Base-by-base conservation (phyloP, 1,284 basidiomycete species). In the Blastosporella zonata region DNA sequence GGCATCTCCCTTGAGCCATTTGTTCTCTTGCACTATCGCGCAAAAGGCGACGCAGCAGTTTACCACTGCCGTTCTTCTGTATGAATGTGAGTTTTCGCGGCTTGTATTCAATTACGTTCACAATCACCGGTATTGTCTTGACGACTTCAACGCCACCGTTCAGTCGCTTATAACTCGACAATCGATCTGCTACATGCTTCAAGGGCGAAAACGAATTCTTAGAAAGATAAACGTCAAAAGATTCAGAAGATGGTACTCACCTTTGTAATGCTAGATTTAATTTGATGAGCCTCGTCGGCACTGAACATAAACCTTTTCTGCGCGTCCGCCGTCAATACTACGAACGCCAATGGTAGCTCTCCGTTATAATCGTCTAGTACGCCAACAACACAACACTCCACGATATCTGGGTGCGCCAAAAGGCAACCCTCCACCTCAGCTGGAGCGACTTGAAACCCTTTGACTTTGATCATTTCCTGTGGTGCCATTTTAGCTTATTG, bases 381-480 rank as follows among this genome's bases (percentile, higher is more conserved):
- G 1, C 84, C 77, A n/a, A 90, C 78, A 8, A 92, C 85, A 50
- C 84, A 87, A 3, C 70, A 74, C 53, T 91, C 88, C 1, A 69
- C 68, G 6, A 90, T 75, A 54, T 84, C 82, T 0, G 79, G 72
- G 56, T 88, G 84, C 33, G 73, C 70, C 2, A 91, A 65, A 12
- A 90, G 61, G 57, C 81, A 81, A 0, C 82, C 81, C 57, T 86
- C 84, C 6, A 87, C 66, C 55, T 87, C 83, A 4, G 79, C 77
- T 0, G 79, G 80, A 0, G 80, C 75, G 9, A 78, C 78, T 61
- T 82, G 81, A 53, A 76, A 76, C 2, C 78, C 82, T 48, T 66
- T 73, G 42, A 84, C 81, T 66, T 79, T 78, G 49, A 77, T 63
- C 29, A 78, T 64, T 59, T 78, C 75, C 73, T 77, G 43, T n/a